Conservation (phyloP, 768 basidiomycete genomes). For the Rhizopogon vulgaris region DNA sequence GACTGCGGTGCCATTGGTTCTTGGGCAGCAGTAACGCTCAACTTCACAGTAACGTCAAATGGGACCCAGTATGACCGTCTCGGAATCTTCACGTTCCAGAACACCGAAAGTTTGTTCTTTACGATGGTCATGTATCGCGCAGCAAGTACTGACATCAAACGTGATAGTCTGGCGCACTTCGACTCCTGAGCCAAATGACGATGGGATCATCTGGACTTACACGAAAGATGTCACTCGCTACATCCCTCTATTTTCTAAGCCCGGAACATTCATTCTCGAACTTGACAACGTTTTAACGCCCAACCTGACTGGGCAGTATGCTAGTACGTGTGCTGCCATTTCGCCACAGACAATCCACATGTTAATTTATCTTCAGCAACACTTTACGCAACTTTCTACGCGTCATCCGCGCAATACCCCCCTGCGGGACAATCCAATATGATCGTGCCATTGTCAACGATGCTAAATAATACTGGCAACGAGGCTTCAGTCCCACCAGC, state of each 20-base stretch:
- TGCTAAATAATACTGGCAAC: conserved; percentile 57
- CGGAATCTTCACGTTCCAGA: conserved; percentile 68
- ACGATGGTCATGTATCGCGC: neutral
- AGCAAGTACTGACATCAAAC: neutral
- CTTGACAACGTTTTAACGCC: conserved; percentile 62
- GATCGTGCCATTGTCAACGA: conserved; percentile 66
- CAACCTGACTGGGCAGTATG: conserved; percentile 60
- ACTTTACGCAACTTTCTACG: conserved; percentile 67
- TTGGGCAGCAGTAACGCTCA: conserved; percentile 71
- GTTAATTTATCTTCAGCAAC: conserved; percentile 38
- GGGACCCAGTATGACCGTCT: conserved; percentile 74
- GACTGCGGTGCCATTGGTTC: conserved; percentile 65
- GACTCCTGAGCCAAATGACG: conserved; percentile 65
- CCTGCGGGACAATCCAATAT: conserved; percentile 54
- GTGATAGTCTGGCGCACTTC: conserved; percentile 70
- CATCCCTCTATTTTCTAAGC: conserved; percentile 59
- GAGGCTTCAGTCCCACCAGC: conserved; percentile 71
- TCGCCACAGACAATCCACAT: neutral
- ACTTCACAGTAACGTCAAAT: conserved; percentile 73
- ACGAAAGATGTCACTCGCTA: conserved; percentile 73
- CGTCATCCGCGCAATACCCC: conserved; percentile 49
- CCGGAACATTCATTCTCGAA: conserved; percentile 67
- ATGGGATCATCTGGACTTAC: conserved; percentile 76
- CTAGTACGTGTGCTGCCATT: conserved; percentile 37
- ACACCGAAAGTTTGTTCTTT: conserved; percentile 58